These are phyloP conservation scores for Takashimella koratensis DNA, from an alignment of 1,284 basidiomycete species.

Conservation along the genomic window DNA sequence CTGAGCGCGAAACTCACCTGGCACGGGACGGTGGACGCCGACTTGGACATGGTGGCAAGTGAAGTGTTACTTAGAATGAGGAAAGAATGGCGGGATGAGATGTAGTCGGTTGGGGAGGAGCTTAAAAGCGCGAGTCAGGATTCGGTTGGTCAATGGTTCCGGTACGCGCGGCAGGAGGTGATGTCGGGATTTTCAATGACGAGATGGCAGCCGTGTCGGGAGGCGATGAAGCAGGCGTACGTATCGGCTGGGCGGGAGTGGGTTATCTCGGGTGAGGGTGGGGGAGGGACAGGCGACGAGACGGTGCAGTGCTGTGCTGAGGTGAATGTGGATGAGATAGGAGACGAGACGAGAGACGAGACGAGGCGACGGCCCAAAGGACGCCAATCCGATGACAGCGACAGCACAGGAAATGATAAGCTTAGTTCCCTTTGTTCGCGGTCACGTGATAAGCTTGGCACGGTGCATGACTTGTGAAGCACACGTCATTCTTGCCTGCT, in stretches of 20 bases:
- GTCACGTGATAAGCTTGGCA: not conserved
- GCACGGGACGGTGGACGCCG: conserved; percentile 57
- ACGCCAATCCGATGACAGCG: not conserved
- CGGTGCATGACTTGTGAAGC: not conserved
- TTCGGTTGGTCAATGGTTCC: not conserved
- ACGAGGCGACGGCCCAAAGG: no score
- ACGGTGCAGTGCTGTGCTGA: not conserved
- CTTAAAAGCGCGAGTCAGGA: not conserved
- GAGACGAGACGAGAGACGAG: no score
- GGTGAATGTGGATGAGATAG: not conserved
- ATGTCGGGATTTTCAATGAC: no score
- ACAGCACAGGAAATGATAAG: conserved; percentile 2
- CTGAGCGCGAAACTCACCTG: conserved; percentile 51
- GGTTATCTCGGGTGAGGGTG: not conserved
- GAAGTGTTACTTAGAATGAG: not conserved
- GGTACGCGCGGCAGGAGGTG: not conserved
- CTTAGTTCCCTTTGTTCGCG: not conserved
- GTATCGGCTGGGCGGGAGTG: no score
- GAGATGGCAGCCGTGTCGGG: no score
- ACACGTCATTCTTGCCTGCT: not conserved
- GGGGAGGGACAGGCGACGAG: not conserved
- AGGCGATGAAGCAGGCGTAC: no score
- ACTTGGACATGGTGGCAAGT: conserved; percentile 15
- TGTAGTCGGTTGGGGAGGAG: not conserved
- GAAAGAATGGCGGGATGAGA: not conserved